Evolutionary conservation across 179 eudicot genomes (phyloP), one percentile per base, ranked within the genome.

Genomic region (Camellia oleifera): DNA sequence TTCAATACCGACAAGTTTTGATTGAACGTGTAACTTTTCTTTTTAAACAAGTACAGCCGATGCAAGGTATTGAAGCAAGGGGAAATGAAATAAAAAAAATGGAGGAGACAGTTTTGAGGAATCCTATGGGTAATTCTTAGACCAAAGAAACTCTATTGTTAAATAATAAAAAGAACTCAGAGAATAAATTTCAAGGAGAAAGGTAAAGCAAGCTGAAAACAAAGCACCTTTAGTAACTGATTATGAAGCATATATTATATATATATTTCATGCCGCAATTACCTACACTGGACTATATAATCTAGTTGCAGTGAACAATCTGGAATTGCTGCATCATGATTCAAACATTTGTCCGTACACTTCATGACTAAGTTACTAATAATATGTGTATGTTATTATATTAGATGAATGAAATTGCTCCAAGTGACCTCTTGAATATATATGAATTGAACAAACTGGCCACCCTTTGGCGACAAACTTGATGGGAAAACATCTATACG

Each of bases 321-420:
- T 61, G 65, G 23, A 17, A 61, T 18, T 61, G 65, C 20, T 61
- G 65, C 20, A 17, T 61, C 8, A 1, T n/a, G 20, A 61, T 61
- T 61, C 8, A 8, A 61, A 15, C 5, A 18, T 61, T 56, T 10
- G 60, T 11, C 14, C 14, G 15, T 10, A 48, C 3, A 56, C 60
- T 56, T 56, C 60, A 56, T 14, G 13, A 13, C 60, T 48, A 32
- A 32, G 40, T 32, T 48, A 48, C 52, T 48, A 48, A 4, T 48
- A 48, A 32, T 32, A 32, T 32, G 52, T 48, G 44, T 69, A 3
- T 14, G 13, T 45, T 32, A 65, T 62, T 61, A 11, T 50, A 20
- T 53, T 40, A 14, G 12, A 62, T 62, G 69, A 77, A 44, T 64
- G 32, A 48, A 76, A 45, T 70, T 75, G 2, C 78, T 42, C 42